Evolutionary conservation across 2,329 filamentous ascomycete species (phyloP).

Genomic region (Periglandula ipomoeae): DNA sequence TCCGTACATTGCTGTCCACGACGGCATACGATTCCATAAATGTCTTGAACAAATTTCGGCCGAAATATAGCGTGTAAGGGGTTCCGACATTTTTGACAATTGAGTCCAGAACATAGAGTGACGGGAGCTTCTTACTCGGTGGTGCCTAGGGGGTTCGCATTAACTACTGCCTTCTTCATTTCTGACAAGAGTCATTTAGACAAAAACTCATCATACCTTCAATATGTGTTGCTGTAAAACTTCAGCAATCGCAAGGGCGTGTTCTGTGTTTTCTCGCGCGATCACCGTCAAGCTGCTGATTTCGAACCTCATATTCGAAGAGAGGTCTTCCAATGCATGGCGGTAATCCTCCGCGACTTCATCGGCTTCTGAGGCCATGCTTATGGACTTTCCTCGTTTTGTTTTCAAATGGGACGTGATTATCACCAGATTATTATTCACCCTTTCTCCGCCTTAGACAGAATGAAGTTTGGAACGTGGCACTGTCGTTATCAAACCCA

Average conservation of each 20-base stretch:
- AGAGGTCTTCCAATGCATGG: slow-evolving; percentile 84
- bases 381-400: slow-evolving; percentile 9
- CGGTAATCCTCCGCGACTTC: slow-evolving; percentile 94
- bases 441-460: slow-evolving; percentile 1
- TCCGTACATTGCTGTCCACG: slow-evolving; percentile 72
- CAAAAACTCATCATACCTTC: slow-evolving; percentile 51
- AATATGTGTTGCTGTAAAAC: slow-evolving; percentile 89
- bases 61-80: slow-evolving; percentile 92
- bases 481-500: slow-evolving; percentile 5
- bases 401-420: slow-evolving; percentile 10
- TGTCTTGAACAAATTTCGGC: slow-evolving; percentile 81
- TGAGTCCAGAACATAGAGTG: slow-evolving; percentile 95
- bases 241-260: slow-evolving; percentile 86
- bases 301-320: slow-evolving; percentile 83
- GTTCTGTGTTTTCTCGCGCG: slow-evolving; percentile 92
- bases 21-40: slow-evolving; percentile 96
- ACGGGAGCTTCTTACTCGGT: slow-evolving; percentile 81
- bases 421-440: slow-evolving; percentile 2
- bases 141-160: slow-evolving; percentile 54
- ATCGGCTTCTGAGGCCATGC: slow-evolving; percentile 51
- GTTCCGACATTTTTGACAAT: slow-evolving; percentile 98
- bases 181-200: not conserved
- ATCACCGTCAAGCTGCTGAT: slow-evolving; percentile 97
- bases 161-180: slow-evolving; percentile 19
- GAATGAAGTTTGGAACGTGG: slow-evolving; percentile 3